These are phyloP conservation scores for Pyrrhoderma noxium DNA, from an alignment of 1,284 basidiomycete species.

Conservation along the genomic window DNA sequence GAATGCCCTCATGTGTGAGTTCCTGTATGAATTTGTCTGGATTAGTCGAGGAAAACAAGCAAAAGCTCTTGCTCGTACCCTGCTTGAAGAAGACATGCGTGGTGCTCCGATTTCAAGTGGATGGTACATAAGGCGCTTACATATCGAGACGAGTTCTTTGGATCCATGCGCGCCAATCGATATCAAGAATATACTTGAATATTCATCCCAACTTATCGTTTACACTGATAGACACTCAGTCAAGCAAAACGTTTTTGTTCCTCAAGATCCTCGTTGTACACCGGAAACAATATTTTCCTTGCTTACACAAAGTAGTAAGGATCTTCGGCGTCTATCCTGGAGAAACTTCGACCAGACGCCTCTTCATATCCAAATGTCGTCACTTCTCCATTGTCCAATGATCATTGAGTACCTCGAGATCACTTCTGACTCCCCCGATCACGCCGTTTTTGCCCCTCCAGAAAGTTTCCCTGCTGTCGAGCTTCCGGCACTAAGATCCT, in stretches of 20 bases:
- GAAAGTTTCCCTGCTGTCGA: conserved; percentile 26
- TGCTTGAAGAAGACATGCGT: conserved; percentile 41
- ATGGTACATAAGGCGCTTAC: conserved; percentile 50
- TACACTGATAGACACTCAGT: conserved; percentile 60
- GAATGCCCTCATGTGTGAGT: conserved; percentile 44
- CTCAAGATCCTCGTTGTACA: conserved; percentile 38
- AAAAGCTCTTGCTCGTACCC: conserved; percentile 44
- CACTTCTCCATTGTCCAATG: conserved; percentile 43
- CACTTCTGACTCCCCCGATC: conserved; percentile 33
- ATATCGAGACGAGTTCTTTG: conserved; percentile 61
- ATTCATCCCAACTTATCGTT: conserved; percentile 48
- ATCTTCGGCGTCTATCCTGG: conserved; percentile 52
- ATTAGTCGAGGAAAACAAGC: conserved; percentile 52
- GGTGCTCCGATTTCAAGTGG: conserved; percentile 36
- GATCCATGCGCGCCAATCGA: conserved; percentile 61
- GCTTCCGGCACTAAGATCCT: conserved; percentile 52
- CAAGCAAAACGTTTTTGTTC: conserved; percentile 41
- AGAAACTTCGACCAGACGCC: conserved; percentile 63
- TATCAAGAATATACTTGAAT: conserved; percentile 56
- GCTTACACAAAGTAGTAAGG: conserved; percentile 45
- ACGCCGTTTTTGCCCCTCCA: conserved; percentile 23
- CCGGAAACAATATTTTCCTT: conserved; percentile 49
- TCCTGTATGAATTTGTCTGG: conserved; percentile 64
- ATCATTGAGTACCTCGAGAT: conserved; percentile 54
- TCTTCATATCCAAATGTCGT: conserved; percentile 50